Percentiles rank a stretch among this genome's conserved stretches.
Conservation (phyloP, 2,329 filamentous ascomycete genomes). For the Saccharata proteae region DNA sequence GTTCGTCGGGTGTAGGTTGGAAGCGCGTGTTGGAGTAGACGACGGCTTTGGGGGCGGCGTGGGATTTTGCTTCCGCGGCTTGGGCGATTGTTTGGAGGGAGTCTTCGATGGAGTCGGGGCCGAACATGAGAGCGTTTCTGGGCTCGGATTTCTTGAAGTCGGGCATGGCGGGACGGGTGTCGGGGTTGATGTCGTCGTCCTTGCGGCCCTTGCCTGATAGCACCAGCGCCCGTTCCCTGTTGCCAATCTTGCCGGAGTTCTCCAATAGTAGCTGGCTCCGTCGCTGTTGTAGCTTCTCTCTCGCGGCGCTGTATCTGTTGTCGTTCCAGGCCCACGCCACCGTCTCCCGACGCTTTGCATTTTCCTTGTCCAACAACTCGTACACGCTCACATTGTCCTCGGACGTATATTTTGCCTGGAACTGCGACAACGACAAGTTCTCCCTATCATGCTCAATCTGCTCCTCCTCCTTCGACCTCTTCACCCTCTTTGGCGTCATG, state of each 20-base stretch:
- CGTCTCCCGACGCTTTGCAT: conserved; percentile 69
- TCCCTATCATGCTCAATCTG: conserved; percentile 27
- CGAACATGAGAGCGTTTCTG: conserved; percentile 81
- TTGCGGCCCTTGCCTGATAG: no score
- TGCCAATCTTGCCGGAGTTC: conserved; percentile 12
- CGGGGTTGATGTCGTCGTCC: conserved; percentile 37
- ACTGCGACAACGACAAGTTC: conserved; percentile 69
- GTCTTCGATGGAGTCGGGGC: conserved; percentile 50
- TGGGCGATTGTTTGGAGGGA: conserved; percentile 49
- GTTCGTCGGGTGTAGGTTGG: conserved; percentile 35
- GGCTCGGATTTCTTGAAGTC: conserved; percentile 65
- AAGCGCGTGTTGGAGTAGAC: conserved; percentile 76
- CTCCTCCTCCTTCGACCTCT: conserved; percentile 24
- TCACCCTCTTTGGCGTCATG: conserved; percentile 15
- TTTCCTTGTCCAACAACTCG: conserved; percentile 79
- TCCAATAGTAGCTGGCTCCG: neutral
- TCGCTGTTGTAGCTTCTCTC: conserved; percentile 47
- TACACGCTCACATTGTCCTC: conserved; percentile 98
- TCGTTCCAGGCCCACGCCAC: conserved; percentile 81
- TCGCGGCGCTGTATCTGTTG: conserved; percentile 52
- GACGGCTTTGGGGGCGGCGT: conserved; percentile 64
- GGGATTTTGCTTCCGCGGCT: conserved; percentile 56
- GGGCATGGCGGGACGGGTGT: conserved; percentile 62
- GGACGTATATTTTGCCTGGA: conserved; percentile 88
- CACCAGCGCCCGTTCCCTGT: conserved; percentile 7